Evolutionary conservation across 305 asterid genomes (phyloP).

Genomic region (Withania somnifera): DNA sequence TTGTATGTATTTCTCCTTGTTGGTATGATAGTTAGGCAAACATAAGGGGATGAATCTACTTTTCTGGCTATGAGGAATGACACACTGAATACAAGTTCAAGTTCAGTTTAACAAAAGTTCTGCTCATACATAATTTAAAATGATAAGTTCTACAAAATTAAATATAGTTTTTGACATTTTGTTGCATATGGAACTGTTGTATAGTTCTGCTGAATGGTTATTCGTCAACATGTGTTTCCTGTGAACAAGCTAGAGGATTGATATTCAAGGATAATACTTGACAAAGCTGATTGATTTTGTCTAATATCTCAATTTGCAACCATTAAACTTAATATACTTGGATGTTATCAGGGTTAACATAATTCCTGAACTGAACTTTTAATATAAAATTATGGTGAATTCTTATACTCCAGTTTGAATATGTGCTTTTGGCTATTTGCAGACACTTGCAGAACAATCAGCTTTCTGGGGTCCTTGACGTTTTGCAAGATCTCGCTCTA

Average conservation of each 20-base stretch:
- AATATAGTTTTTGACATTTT: background rate
- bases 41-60: background rate
- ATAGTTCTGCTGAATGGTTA: background rate
- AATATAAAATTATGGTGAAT: background rate
- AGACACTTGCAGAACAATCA: constrained; percentile 88
- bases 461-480: constrained; percentile 71
- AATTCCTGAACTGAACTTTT: background rate
- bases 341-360: background rate
- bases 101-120: background rate
- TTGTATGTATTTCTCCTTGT: constrained; percentile 43
- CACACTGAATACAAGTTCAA: background rate
- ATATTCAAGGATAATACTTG: background rate
- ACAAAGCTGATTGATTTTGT: background rate
- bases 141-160: background rate
- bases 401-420: background rate
- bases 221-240: background rate
- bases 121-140: background rate
- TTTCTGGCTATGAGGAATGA: background rate
- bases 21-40: background rate
- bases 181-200: background rate
- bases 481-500: constrained; percentile 72
- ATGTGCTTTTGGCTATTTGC: constrained; percentile 9
- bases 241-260: background rate
- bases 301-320: background rate
- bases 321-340: background rate